Percentiles rank a stretch among this genome's conserved stretches.
Evolutionary conservation across 2,329 filamentous ascomycete species (phyloP).

Genomic region (Botryotinia convoluta): DNA sequence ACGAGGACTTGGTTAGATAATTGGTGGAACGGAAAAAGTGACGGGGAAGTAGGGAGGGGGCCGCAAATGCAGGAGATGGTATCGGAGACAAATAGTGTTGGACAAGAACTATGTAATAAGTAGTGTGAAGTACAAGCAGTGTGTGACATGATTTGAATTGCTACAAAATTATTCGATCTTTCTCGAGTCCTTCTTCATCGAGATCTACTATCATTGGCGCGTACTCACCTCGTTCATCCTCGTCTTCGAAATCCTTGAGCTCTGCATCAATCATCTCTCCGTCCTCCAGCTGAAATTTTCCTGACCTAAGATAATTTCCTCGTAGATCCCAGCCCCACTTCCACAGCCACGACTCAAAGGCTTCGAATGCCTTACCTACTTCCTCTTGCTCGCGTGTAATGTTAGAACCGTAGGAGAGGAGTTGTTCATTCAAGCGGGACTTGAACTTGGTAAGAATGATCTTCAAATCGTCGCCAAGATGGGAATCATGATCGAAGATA

Average conservation of each 20-base stretch:
- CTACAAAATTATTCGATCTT: conserved; percentile 36
- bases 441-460: conserved; percentile 54
- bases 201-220: conserved; percentile 38
- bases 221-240: conserved; percentile 45
- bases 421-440: conserved; percentile 49
- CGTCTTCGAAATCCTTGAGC: conserved; percentile 51
- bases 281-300: conserved; percentile 52
- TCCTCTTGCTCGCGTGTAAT: conserved; percentile 44
- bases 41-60: background rate
- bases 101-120: background rate
- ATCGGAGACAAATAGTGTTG: conserved; percentile 2
- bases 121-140: background rate
- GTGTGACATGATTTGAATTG: conserved; percentile 14
- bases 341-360: conserved; percentile 49
- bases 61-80: background rate
- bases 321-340: conserved; percentile 55
- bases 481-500: conserved; percentile 39
- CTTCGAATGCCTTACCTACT: conserved; percentile 49
- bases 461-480: conserved; percentile 41
- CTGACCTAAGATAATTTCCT: conserved; percentile 48
- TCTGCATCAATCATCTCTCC: conserved; percentile 48
- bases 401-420: conserved; percentile 40
- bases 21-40: background rate
- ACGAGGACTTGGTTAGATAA: conserved; percentile 10
- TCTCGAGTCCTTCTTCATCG: conserved; percentile 38